phyloP scores from a whole-genome alignment of 2,329 filamentous ascomycete genomes.

The Fusarium sp. region DNA sequence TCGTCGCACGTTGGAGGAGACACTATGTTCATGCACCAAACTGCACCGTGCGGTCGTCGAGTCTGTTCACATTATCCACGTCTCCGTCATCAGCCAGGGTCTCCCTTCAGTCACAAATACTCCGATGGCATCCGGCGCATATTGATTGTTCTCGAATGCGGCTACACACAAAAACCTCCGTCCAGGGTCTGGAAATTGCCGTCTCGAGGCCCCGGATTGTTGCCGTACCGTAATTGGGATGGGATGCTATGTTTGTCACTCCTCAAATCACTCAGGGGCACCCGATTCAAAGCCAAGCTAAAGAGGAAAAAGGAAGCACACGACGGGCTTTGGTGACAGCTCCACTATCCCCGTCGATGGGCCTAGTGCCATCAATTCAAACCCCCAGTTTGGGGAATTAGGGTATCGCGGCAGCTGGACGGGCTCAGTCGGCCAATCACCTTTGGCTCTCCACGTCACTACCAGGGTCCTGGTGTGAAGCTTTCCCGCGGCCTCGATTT shows the following conservation, averaged over 20 bases:
- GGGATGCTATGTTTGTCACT: slow-evolving; percentile 28
- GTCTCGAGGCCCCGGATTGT: slow-evolving; percentile 4
- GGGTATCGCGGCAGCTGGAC: slow-evolving; percentile 1
- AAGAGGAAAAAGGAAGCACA: slow-evolving; percentile 16
- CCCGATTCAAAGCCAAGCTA: slow-evolving; percentile 6
- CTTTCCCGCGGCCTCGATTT: slow-evolving; percentile 9
- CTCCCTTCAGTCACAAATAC: not conserved
- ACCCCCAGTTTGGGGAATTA: not conserved
- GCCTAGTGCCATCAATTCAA: not conserved
- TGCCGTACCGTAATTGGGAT: slow-evolving; percentile 19
- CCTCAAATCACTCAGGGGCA: slow-evolving; percentile 4
- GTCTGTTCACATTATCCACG: slow-evolving; percentile 9
- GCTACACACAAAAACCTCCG: slow-evolving; percentile 14
- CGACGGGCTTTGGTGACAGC: not conserved
- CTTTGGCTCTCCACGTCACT: slow-evolving; percentile 21
- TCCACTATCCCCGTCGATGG: not conserved
- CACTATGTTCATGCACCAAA: not conserved
- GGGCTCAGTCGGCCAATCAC: not conserved
- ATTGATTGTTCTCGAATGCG: slow-evolving; percentile 9
- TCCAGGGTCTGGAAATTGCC: slow-evolving; percentile 23
- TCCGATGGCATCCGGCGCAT: slow-evolving; percentile 7
- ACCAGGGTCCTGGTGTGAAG: not conserved
- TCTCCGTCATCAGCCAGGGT: not conserved
- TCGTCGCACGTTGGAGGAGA: slow-evolving; percentile 18
- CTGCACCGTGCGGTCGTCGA: slow-evolving; percentile 17